Conservation (phyloP, 1,284 basidiomycete genomes). For the Acaromyces ingoldii region DNA sequence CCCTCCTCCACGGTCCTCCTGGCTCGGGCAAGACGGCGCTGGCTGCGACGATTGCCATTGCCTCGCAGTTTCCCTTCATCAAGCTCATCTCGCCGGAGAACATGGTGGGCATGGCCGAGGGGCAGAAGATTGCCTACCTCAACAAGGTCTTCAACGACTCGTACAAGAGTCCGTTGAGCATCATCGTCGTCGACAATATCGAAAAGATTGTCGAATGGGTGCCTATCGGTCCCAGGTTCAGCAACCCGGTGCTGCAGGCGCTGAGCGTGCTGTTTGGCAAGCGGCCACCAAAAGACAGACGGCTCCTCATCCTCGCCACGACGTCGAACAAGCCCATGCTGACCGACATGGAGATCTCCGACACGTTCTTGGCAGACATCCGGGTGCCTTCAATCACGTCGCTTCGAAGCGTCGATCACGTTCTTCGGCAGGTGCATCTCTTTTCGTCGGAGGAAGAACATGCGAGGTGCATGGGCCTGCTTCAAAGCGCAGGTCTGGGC, state of each 20-base stretch:
- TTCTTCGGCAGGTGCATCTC: constrained; percentile 76
- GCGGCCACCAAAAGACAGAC: constrained; percentile 90
- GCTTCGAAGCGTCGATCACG: constrained; percentile 67
- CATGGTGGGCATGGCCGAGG: constrained; percentile 91
- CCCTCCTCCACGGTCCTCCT: constrained; percentile 79
- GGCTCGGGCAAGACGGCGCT: constrained; percentile 93
- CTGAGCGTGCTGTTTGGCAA: constrained; percentile 82
- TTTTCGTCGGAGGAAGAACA: constrained; percentile 63
- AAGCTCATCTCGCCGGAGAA: constrained; percentile 92
- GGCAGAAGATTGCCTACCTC: constrained; percentile 84
- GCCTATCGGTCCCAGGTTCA: constrained; percentile 94
- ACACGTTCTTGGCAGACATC: constrained; percentile 83
- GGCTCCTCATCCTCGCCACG: constrained; percentile 86
- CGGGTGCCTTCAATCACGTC: constrained; percentile 76
- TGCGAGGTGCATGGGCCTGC: constrained; percentile 62
- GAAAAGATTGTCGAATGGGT: constrained; percentile 64
- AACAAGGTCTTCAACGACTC: constrained; percentile 92
- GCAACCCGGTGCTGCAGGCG: constrained; percentile 86
- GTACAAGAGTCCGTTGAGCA: constrained; percentile 93
- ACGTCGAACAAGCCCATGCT: constrained; percentile 83
- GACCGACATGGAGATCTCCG: constrained; percentile 79
- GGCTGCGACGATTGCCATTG: constrained; percentile 88
- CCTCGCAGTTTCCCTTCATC: constrained; percentile 93
- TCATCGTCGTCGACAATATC: constrained; percentile 80
- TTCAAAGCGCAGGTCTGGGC: constrained; percentile 72